phyloP scores from a whole-genome alignment of 2,329 filamentous ascomycete species.

The Aureobasidium sp. region DNA sequence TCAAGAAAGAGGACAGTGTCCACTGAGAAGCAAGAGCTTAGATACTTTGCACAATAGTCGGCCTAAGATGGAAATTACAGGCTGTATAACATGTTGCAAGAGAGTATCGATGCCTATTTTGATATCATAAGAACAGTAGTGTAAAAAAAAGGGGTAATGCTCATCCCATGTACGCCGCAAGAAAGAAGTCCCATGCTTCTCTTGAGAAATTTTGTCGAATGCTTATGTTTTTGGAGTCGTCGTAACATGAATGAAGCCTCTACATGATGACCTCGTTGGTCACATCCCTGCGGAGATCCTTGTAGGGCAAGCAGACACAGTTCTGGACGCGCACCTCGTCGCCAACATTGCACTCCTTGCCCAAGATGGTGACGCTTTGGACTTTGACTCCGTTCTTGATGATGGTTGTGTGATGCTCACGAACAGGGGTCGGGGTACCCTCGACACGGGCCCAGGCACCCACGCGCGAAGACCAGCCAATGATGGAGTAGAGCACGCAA shows the following conservation, averaged over 20 bases:
- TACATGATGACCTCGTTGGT: constrained; percentile 88
- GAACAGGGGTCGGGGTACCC: constrained; percentile 80
- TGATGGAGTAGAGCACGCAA: constrained; percentile 90
- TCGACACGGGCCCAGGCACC: constrained; percentile 98
- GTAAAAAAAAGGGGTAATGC: not conserved
- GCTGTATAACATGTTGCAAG: not conserved
- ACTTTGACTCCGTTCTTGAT: constrained; percentile 98
- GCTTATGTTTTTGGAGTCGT: not conserved
- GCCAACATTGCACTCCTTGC: constrained; percentile 89
- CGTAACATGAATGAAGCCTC: constrained; percentile 20
- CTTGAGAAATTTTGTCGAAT: not conserved
- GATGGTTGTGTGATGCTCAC: constrained; percentile 86
- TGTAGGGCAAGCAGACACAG: constrained; percentile 94
- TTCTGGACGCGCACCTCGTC: constrained; percentile 97
- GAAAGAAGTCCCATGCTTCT: not conserved
- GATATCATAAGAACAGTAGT: constrained; percentile 9
- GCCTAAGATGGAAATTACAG: too few relatives aligned
- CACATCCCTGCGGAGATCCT: constrained; percentile 94
- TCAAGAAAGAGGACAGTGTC: too few relatives aligned
- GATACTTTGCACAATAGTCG: too few relatives aligned
- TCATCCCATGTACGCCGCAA: not conserved
- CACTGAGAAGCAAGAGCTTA: too few relatives aligned
- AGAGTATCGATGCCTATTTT: not conserved
- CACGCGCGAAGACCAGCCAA: constrained; percentile 92
- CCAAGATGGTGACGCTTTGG: constrained; percentile 93